Conservation (phyloP, 2,329 filamentous ascomycete genomes). For the Pseudogymnoascus sp. region DNA sequence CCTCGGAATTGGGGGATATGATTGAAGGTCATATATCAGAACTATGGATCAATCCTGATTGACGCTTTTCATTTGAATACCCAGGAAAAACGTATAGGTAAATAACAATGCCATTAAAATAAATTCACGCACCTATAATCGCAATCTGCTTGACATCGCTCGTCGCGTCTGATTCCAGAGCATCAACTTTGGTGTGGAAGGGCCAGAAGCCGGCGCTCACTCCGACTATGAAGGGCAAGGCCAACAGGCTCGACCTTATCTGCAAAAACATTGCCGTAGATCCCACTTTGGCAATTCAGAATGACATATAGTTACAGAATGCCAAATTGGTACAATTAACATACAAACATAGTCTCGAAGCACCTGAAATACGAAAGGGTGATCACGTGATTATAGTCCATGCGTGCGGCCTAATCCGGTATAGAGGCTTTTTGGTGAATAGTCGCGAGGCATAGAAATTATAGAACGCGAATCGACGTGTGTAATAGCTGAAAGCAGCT, state of each 20-base stretch:
- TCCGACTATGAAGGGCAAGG: constrained; percentile 17
- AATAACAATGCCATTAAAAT: neutral
- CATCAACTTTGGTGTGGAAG: constrained; percentile 17
- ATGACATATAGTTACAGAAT: neutral
- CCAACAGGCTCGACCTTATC: constrained; percentile 14
- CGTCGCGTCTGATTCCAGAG: constrained; percentile 16
- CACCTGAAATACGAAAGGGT: neutral
- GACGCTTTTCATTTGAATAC: neutral
- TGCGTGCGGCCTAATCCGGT: constrained; percentile 2
- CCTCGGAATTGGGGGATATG: neutral
- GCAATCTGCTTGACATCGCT: constrained; percentile 23
- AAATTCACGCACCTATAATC: constrained; percentile 25
- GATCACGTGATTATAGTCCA: neutral
- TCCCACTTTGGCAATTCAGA: neutral
- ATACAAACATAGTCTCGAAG: neutral
- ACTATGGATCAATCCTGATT: neutral
- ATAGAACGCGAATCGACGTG: constrained; percentile 9
- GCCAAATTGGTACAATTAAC: neutral
- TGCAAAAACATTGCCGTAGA: neutral
- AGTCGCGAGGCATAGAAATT: constrained; percentile 10
- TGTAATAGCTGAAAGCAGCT: constrained; percentile 1
- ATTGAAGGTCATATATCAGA: neutral
- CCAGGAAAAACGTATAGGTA: neutral
- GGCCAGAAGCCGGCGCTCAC: constrained; percentile 23
- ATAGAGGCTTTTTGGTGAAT: constrained; percentile 8